These are phyloP conservation scores for Globisporangium yorkense DNA, from an alignment of 352 stramenopile species.

Conservation along the genomic window DNA sequence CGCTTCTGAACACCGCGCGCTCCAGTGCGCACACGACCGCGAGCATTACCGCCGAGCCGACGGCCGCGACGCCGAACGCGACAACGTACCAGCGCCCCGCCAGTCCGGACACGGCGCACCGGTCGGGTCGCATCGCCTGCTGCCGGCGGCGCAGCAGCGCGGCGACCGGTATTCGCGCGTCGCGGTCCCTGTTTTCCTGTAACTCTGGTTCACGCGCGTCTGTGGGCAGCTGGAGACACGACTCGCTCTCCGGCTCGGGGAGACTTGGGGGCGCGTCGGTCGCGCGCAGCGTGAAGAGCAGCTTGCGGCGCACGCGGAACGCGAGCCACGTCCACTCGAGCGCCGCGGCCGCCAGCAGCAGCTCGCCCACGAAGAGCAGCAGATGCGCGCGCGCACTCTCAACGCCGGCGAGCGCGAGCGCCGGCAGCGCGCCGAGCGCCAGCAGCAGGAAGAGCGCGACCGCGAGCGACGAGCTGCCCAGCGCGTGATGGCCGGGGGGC, in stretches of 20 bases:
- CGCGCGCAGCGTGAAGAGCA: slow-evolving; percentile 30
- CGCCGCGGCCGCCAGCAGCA: slow-evolving; percentile 28
- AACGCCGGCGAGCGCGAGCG: slow-evolving; percentile 25
- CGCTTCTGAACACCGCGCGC: slow-evolving; percentile 17
- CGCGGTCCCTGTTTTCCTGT: background rate
- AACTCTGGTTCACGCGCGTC: background rate
- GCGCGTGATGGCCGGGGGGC: slow-evolving; percentile 22
- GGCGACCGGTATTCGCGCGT: background rate
- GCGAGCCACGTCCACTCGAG: slow-evolving; percentile 48
- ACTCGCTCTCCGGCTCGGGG: background rate
- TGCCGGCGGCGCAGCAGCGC: background rate
- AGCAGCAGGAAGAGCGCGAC: slow-evolving; percentile 23
- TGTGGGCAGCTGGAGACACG: background rate
- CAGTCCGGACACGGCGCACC: slow-evolving; percentile 22
- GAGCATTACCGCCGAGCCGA: slow-evolving; percentile 14
- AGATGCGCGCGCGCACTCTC: slow-evolving; percentile 30
- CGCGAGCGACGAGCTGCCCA: slow-evolving; percentile 10
- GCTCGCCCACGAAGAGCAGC: slow-evolving; percentile 34
- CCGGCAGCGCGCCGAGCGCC: slow-evolving; percentile 24
- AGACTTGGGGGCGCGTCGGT: background rate
- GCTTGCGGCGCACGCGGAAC: slow-evolving; percentile 37
- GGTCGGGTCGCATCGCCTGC: slow-evolving; percentile 9
- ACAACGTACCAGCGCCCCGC: slow-evolving; percentile 24
- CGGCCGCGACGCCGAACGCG: slow-evolving; percentile 7
- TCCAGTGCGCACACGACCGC: slow-evolving; percentile 22